Conservation (phyloP, 176 grass and related monocot species). For the Poa annua region DNA sequence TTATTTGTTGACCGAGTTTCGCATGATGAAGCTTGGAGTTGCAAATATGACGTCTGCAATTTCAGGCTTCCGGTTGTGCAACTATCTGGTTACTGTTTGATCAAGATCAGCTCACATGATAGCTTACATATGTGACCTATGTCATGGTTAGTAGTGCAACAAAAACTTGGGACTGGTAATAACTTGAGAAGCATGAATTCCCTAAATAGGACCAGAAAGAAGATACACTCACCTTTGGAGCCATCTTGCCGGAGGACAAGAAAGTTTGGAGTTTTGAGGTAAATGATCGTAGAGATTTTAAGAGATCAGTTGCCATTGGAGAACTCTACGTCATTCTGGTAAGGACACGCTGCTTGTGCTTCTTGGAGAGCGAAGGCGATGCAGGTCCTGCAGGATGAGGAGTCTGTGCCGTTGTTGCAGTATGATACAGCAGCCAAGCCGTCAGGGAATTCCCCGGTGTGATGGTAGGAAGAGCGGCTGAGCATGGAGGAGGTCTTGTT, state of each 20-base stretch:
- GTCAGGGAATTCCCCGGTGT: background rate
- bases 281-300: background rate
- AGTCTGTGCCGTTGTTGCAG: constrained; percentile 13
- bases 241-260: background rate
- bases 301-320: constrained; percentile 28
- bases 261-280: background rate
- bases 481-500: background rate
- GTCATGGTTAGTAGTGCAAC: background rate
- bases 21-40: background rate
- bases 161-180: background rate
- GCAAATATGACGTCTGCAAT: background rate
- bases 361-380: background rate
- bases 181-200: background rate
- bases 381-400: background rate
- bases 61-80: background rate
- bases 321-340: background rate
- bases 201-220: background rate
- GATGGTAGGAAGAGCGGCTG: background rate
- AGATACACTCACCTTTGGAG: background rate
- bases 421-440: background rate
- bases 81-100: background rate
- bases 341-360: background rate
- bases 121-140: background rate
- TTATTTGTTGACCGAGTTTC: background rate
- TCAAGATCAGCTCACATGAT: background rate